Base-by-base conservation (phyloP, 108 stramenopile species). In the Nitzschia sp. region DNA sequence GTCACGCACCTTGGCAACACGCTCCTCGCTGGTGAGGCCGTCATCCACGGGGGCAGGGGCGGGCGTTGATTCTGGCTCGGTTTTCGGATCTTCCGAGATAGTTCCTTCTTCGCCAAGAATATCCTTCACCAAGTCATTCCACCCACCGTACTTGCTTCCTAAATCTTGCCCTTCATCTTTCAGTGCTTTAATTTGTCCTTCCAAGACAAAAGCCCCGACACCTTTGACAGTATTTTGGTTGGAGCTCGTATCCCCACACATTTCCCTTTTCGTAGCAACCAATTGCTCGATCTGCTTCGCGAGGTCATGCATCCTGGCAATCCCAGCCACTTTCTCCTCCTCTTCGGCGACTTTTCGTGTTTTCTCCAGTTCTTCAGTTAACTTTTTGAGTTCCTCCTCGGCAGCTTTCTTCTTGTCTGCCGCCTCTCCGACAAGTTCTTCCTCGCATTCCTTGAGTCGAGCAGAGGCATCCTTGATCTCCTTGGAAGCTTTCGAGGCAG, bases 381-480 rank as follows among this genome's bases (percentile, higher is more conserved):
- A 54, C 50, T 79, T 75, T 30, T 74, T 57, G 17, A 90, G 56
- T 23, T 75, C 77, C 16, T 66, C 63, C 60, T 88, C 74, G 4
- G 92, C 89, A 1, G 61, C 38, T 22, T 67, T 30, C 45, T 81
- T 78, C 26, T 80, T 72, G 17, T 72, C 73, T 47, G 53, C 48
- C 44, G 89, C 90, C 35, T 86, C 85, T 2, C 81, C 88, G 9
- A 59, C 53, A 22, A 91, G 53, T 26, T 89, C 82, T 50, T 78
- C 81, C 50, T 86, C 64, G 41, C 75, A 82, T 38, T 88, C 77
- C 61, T 87, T 74, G 28, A 88, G 76, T 33, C 88, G 80, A 28
- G 80, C 71, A 21, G 76, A 56, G 13, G 84, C 81, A 58, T 94
- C 92, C 54, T 96, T 96, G 31, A 91, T 90, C 58, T 93, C 91